Conservation (phyloP, 2,329 filamentous ascomycete genomes). For the Diplodia corticola region DNA sequence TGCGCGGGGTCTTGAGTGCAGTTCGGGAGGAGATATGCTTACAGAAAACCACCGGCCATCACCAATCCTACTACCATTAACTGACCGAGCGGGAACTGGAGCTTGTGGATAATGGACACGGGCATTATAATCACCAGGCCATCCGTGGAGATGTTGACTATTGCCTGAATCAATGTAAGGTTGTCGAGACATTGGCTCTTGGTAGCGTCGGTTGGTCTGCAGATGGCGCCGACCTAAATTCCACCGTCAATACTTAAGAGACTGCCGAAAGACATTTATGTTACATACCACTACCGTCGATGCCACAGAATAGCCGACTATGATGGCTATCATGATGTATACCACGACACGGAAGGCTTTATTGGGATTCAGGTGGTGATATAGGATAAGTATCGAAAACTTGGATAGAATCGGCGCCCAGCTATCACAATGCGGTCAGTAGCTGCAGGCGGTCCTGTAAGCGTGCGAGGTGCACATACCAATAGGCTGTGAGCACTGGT, state of each 20-base stretch:
- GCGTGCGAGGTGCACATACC: neutral
- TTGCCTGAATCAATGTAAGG: neutral
- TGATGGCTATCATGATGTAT: neutral
- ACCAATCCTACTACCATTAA: neutral
- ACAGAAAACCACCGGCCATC: neutral
- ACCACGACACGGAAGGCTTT: neutral
- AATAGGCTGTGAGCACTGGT: neutral
- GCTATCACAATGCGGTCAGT: neutral
- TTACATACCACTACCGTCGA: neutral
- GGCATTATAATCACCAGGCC: neutral
- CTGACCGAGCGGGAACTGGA: neutral
- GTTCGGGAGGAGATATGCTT: neutral
- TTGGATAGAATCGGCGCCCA: slow-evolving; percentile 11
- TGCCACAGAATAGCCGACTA: neutral
- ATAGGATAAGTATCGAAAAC: neutral
- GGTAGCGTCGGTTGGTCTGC: neutral
- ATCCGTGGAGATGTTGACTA: neutral
- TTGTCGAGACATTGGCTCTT: slow-evolving; percentile 4
- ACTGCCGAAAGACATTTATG: no score
- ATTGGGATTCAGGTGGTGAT: neutral
- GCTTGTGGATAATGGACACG: neutral
- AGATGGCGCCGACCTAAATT: neutral
- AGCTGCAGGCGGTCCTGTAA: neutral
- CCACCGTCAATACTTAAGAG: neutral
- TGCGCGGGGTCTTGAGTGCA: neutral